Percentiles rank a stretch among this genome's conserved stretches.
Conservation (phyloP, 352 stramenopile genomes). For the Phytophthora tentaculata region DNA sequence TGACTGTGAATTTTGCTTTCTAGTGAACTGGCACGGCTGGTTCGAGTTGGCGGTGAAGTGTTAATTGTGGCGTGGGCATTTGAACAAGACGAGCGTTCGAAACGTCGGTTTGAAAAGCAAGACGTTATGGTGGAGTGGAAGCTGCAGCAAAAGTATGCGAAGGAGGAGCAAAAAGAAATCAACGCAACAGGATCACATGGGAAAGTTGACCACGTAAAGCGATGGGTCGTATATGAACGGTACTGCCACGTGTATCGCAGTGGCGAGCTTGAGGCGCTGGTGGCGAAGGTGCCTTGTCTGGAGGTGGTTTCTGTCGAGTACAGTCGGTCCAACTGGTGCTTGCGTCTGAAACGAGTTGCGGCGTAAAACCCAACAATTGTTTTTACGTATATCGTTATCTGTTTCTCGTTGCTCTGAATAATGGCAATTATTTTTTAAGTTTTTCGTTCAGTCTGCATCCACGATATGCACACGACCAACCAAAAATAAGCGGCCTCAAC, state of each 20-base stretch:
- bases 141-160: conserved; percentile 80
- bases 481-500: background rate
- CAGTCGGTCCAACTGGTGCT: conserved; percentile 85
- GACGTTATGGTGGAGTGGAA: conserved; percentile 91
- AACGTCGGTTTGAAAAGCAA: conserved; percentile 76
- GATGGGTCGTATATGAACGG: conserved; percentile 81
- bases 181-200: conserved; percentile 36
- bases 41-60: conserved; percentile 60
- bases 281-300: conserved; percentile 64
- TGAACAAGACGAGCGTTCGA: conserved; percentile 80
- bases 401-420: no score
- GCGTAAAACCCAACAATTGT: background rate
- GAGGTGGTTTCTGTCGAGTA: conserved; percentile 66
- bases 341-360: conserved; percentile 48
- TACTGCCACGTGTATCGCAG: conserved; percentile 87
- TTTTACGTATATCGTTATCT: no score
- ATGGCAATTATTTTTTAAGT: no score
- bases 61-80: conserved; percentile 85
- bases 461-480: no score
- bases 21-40: conserved; percentile 75
- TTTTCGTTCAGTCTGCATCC: no score
- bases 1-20: conserved; percentile 1
- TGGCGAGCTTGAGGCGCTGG: conserved; percentile 72
- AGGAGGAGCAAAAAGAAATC: conserved; percentile 15
- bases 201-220: conserved; percentile 49